These are phyloP conservation scores for Colletotrichum cordylinicola DNA, from an alignment of 2,329 filamentous ascomycete genomes.

Conservation along the genomic window DNA sequence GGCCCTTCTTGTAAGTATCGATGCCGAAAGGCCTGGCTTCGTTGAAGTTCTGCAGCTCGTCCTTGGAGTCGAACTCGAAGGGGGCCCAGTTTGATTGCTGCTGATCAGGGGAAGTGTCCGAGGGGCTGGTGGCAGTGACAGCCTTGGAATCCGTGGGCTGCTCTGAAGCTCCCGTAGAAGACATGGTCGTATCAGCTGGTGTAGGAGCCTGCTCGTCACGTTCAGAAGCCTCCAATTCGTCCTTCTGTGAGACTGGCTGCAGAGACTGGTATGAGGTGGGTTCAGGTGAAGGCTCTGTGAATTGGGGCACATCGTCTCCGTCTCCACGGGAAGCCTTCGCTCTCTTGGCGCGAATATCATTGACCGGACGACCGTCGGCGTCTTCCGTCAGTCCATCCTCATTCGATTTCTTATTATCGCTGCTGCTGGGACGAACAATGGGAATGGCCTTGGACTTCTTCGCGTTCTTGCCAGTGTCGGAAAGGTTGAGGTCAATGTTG, in stretches of 20 bases:
- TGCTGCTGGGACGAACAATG: conserved; percentile 72
- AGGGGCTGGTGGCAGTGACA: conserved; percentile 53
- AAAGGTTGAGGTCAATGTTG: conserved; percentile 67
- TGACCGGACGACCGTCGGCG: conserved; percentile 63
- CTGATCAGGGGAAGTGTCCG: conserved; percentile 57
- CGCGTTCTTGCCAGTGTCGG: conserved; percentile 67
- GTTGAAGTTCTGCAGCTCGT: conserved; percentile 56
- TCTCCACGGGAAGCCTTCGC: conserved; percentile 69
- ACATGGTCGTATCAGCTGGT: conserved; percentile 56
- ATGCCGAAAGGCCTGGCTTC: conserved; percentile 56
- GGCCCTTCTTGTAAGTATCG: conserved; percentile 45
- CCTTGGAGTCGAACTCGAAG: conserved; percentile 62
- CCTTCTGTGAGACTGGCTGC: background rate
- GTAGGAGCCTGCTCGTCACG: conserved; percentile 48
- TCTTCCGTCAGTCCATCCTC: conserved; percentile 47
- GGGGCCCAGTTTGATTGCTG: conserved; percentile 60
- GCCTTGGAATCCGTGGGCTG: conserved; percentile 56
- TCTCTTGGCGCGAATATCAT: conserved; percentile 78
- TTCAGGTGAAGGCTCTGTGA: conserved; percentile 61
- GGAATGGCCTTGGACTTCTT: conserved; percentile 86
- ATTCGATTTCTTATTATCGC: conserved; percentile 31
- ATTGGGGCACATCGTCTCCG: conserved; percentile 76
- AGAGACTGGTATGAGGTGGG: conserved; percentile 21
- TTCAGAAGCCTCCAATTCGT: conserved; percentile 9
- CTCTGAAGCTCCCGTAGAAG: conserved; percentile 58